Evolutionary conservation across 2,329 filamentous ascomycete species (phyloP).

Genomic region (Botrytis fragariae): DNA sequence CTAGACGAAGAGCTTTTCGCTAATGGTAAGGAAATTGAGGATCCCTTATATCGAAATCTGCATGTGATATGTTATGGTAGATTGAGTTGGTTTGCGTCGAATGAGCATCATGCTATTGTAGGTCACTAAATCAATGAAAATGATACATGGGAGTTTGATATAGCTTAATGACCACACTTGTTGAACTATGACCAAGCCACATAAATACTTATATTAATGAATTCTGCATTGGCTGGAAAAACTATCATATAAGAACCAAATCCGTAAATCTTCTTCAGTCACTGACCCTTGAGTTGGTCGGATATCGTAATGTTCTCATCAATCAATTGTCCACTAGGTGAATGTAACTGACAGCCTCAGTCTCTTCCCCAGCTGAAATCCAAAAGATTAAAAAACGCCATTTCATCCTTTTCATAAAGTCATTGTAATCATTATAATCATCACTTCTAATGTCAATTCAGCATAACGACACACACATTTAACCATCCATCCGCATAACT

Average conservation of each 20-base stretch:
- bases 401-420: neutral
- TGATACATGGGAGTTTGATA: neutral
- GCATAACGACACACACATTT: slow-evolving; percentile 73
- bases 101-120: neutral
- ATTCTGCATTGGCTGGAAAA: neutral
- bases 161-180: neutral
- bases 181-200: neutral
- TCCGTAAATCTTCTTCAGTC: neutral
- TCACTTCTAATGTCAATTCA: slow-evolving; percentile 22
- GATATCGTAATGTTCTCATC: neutral
- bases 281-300: neutral
- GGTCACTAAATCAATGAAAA: neutral
- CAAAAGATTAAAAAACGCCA: neutral
- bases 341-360: neutral
- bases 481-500: slow-evolving; percentile 93
- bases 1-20: neutral
- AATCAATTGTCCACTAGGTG: neutral
- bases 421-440: neutral
- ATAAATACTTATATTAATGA: neutral
- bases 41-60: neutral
- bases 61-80: neutral
- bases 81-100: too few relatives aligned
- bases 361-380: neutral
- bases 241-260: neutral
- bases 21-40: neutral